These are phyloP conservation scores for Epichloe bromicola DNA, from an alignment of 2,329 filamentous ascomycete genomes.

Conservation along the genomic window DNA sequence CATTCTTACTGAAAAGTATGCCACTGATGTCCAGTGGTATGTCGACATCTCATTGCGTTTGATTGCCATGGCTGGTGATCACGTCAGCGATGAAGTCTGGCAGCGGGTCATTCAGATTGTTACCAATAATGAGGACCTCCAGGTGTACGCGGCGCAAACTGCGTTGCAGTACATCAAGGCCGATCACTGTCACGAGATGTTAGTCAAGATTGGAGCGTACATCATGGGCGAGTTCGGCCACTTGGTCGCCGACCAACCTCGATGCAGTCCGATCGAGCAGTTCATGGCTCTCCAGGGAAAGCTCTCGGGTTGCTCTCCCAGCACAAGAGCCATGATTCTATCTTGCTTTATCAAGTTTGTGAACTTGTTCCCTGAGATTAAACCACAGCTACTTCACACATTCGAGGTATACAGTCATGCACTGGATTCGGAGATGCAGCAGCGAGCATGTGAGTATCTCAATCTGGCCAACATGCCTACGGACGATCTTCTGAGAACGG, in stretches of 20 bases:
- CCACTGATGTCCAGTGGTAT: slow-evolving; percentile 97
- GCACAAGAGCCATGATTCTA: slow-evolving; percentile 83
- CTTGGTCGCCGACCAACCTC: slow-evolving; percentile 80
- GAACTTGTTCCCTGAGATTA: slow-evolving; percentile 97
- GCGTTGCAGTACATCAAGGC: slow-evolving; percentile 85
- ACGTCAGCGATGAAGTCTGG: slow-evolving; percentile 98
- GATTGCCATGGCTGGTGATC: slow-evolving; percentile 92
- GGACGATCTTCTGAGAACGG: slow-evolving; percentile 81
- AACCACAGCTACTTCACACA: slow-evolving; percentile 79
- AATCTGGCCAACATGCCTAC: slow-evolving; percentile 73
- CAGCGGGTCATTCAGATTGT: slow-evolving; percentile 97
- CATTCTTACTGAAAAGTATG: slow-evolving; percentile 96
- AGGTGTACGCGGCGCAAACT: slow-evolving; percentile 91
- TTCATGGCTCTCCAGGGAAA: slow-evolving; percentile 87
- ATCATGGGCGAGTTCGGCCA: slow-evolving; percentile 95
- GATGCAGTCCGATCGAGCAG: slow-evolving; percentile 93
- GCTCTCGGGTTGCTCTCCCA: slow-evolving; percentile 75
- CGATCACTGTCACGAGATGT: slow-evolving; percentile 88
- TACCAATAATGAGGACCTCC: slow-evolving; percentile 96
- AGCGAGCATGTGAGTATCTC: slow-evolving; percentile 91
- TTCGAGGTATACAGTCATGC: slow-evolving; percentile 91
- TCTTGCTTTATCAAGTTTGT: slow-evolving; percentile 97
- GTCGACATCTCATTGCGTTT: slow-evolving; percentile 92
- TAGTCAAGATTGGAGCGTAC: slow-evolving; percentile 96
- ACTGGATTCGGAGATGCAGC: slow-evolving; percentile 87